Percentiles rank a stretch among this genome's conserved stretches.
Evolutionary conservation across 164 flowering plant species (phyloP).

Genomic region (Malania oleifera): DNA sequence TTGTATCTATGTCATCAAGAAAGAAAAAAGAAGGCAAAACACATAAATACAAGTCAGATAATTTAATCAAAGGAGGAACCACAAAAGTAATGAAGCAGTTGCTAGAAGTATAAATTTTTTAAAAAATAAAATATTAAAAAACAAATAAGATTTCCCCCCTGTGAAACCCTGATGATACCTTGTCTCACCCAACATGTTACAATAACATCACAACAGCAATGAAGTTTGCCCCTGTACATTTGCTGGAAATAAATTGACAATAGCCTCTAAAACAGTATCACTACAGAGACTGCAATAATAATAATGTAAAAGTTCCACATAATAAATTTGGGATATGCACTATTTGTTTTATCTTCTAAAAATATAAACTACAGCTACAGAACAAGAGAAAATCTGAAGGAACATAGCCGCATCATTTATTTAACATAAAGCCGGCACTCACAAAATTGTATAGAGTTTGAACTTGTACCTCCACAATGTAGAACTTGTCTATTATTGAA

Average conservation of each 20-base stretch:
- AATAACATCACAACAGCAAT: constrained; percentile 48
- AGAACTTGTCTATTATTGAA: constrained; percentile 22
- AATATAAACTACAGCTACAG: constrained; percentile 7
- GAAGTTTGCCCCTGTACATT: constrained; percentile 41
- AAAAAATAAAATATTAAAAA: constrained; percentile 4
- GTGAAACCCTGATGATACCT: constrained; percentile 39
- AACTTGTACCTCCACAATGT: constrained; percentile 24
- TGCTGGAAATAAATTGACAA: constrained; percentile 30
- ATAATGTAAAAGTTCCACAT: background rate
- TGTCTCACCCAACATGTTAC: constrained; percentile 42
- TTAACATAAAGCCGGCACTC: constrained; percentile 17
- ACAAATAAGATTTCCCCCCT: constrained; percentile 17
- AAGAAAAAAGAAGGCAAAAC: constrained; percentile 18
- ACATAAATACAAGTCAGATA: constrained; percentile 23
- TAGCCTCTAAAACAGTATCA: constrained; percentile 18
- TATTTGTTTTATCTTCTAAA: constrained; percentile 1
- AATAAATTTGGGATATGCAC: background rate
- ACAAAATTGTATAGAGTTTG: constrained; percentile 16
- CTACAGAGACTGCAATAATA: constrained; percentile 14
- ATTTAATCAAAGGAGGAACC: constrained; percentile 8
- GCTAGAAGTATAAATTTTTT: constrained; percentile 9
- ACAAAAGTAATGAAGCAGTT: constrained; percentile 6
- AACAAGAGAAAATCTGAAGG: constrained; percentile 10
- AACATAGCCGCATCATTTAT: constrained; percentile 18
- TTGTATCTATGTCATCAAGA: constrained; percentile 73